phyloP scores from a whole-genome alignment of 2,329 filamentous ascomycete genomes.

The Aspergillus alliaceus region DNA sequence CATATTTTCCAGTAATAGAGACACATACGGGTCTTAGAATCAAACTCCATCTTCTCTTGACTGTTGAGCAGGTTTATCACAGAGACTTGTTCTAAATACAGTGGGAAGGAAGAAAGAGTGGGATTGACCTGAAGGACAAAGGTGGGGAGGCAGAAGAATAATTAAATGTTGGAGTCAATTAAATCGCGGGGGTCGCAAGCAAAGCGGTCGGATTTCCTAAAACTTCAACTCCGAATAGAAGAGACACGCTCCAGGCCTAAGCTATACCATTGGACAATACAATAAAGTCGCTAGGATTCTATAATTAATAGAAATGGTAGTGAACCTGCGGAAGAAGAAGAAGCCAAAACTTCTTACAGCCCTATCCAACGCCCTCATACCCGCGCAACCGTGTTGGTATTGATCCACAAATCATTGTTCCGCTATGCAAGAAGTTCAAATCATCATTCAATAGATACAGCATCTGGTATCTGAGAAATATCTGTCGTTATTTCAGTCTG shows the following conservation, averaged over 20 bases:
- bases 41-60: constrained; percentile 63
- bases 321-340: background rate
- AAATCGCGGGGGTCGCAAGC: constrained; percentile 5
- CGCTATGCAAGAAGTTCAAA: constrained; percentile 25
- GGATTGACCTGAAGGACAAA: background rate
- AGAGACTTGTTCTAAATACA: background rate
- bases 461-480: constrained; percentile 5
- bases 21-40: constrained; percentile 68
- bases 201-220: background rate
- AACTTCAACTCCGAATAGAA: background rate
- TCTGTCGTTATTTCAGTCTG: background rate
- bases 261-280: background rate
- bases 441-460: constrained; percentile 21
- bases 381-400: background rate
- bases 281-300: background rate
- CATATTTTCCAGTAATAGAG: background rate
- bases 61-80: background rate
- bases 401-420: constrained; percentile 11
- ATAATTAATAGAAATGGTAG: background rate
- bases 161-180: background rate
- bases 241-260: background rate
- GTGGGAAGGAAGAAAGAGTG: background rate
- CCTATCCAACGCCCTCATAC: constrained; percentile 1
- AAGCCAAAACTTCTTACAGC: background rate
- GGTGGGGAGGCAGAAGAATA: background rate